Evolutionary conservation across 768 basidiomycete species (phyloP), one percentile per base, ranked within the genome.

Genomic region (Auriculariales sp.): DNA sequence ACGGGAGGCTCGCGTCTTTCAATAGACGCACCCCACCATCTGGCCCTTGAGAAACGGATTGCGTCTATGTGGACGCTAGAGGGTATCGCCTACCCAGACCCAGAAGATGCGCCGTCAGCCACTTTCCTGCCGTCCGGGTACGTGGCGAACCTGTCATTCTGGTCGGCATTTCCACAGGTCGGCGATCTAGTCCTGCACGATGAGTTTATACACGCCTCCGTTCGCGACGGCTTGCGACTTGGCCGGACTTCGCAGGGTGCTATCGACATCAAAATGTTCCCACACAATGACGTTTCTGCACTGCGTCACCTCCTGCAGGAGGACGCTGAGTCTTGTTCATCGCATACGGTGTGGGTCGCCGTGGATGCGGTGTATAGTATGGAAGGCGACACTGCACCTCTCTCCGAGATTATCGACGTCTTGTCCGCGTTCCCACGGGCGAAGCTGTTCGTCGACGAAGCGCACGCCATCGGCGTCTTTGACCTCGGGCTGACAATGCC

Each of bases 281-380:
- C 61, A 35, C 92, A 97, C 59, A 95, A 94, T 56, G 78, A 77
- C 14, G 58, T 85, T 2, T 42, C 47, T 0, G 70, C 68, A 4
- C 60, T 95, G 5, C 52, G 67, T 15, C 30, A 29, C 3, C 12
- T 28, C 3, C 45, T 51, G 44, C 44, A 29, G 17, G 28, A 27
- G n/a, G 44, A 46, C 31, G 29, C 45, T 19, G 49, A 59, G 2
- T n/a, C n/a, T n/a, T n/a, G n/a, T n/a, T n/a, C n/a, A n/a, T 66
- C 68, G 42, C 54, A 54, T 30, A 80, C 68, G 56, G 64, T 87
- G 3, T 95, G 92, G 58, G 63, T 98, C 11, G 80, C 88, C 0
- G 80, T 95, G 4, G 94, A 98, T 70, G 82, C 79, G 31, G 63
- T 97, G 39, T 97, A 97, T 57, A 87, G 83, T 50, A 98, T 98